phyloP scores from a whole-genome alignment of 345 rosid species.

The Laguncularia racemosa region DNA sequence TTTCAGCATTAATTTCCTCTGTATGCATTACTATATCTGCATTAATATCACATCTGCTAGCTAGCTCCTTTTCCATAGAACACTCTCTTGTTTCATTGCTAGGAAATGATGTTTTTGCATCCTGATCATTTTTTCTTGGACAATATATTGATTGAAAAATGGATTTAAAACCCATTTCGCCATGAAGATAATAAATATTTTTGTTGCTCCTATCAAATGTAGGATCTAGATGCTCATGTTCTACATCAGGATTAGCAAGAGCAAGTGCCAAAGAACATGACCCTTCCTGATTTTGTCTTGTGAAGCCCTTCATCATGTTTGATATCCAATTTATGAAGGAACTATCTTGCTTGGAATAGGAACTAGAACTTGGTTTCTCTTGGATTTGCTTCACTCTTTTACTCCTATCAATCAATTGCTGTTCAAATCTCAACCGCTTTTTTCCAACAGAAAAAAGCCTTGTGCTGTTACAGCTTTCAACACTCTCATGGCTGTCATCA shows the following conservation, averaged over 20 bases:
- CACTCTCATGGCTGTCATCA: constrained; percentile 72
- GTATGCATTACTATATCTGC: constrained; percentile 33
- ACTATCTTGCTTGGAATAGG: constrained; percentile 53
- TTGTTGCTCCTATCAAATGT: constrained; percentile 10
- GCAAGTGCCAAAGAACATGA: constrained; percentile 33
- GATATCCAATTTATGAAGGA: constrained; percentile 92
- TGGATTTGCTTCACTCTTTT: constrained; percentile 44
- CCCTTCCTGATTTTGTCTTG: constrained; percentile 32
- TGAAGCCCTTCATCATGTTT: constrained; percentile 66
- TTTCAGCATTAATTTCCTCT: constrained; percentile 25
- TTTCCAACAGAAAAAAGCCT: constrained; percentile 38
- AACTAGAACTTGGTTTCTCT: constrained; percentile 45
- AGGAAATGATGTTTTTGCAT: constrained; percentile 7
- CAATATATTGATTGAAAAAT: constrained; percentile 65
- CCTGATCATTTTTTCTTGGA: constrained; percentile 33
- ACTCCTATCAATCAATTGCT: constrained; percentile 39
- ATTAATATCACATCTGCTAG: constrained; percentile 20
- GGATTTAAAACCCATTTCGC: constrained; percentile 62
- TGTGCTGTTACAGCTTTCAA: constrained; percentile 73
- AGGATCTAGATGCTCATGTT: constrained; percentile 16
- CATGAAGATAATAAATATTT: constrained; percentile 19
- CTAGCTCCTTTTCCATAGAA: constrained; percentile 22
- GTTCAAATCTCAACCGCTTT: constrained; percentile 43
- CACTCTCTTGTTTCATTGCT: constrained; percentile 15
- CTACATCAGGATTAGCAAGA: constrained; percentile 22